Conservation (phyloP, 1,284 basidiomycete genomes). For the Fomitiporia mediterranea region DNA sequence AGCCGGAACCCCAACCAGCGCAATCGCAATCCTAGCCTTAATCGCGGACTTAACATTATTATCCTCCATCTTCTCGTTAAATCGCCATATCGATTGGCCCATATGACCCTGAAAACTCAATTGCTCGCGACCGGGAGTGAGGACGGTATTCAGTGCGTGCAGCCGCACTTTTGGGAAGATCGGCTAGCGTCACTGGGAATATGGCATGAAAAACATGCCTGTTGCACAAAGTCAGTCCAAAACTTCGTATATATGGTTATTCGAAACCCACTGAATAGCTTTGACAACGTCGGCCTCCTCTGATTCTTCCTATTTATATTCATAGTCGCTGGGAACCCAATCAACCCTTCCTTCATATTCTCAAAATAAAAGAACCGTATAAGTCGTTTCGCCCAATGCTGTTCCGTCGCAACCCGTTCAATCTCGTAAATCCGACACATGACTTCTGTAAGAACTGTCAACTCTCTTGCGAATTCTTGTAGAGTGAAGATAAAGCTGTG, state of each 20-base stretch:
- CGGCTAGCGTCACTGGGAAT: constrained; percentile 53
- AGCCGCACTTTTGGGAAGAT: constrained; percentile 80
- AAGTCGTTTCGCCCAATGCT: constrained; percentile 37
- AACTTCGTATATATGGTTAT: background rate
- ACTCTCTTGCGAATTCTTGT: constrained; percentile 85
- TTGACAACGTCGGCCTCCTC: constrained; percentile 20
- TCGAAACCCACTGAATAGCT: constrained; percentile 39
- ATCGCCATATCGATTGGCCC: constrained; percentile 70
- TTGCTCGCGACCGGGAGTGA: constrained; percentile 63
- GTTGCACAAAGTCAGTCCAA: constrained; percentile 16
- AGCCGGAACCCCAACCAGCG: constrained; percentile 79
- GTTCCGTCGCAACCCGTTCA: constrained; percentile 45
- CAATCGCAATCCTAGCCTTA: constrained; percentile 81
- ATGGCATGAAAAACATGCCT: constrained; percentile 62
- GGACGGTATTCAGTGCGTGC: constrained; percentile 80
- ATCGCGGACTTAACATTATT: constrained; percentile 84
- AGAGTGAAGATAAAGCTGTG: constrained; percentile 91
- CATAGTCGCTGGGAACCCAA: background rate
- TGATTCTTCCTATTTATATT: constrained; percentile 4
- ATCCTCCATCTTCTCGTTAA: constrained; percentile 67
- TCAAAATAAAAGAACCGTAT: constrained; percentile 1
- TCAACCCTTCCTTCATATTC: background rate
- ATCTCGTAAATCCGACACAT: constrained; percentile 69
- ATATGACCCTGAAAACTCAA: constrained; percentile 55
- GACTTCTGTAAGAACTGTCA: constrained; percentile 76